Evolutionary conservation across 148 eudicot genomes (phyloP).

Genomic region (Drosera capensis): DNA sequence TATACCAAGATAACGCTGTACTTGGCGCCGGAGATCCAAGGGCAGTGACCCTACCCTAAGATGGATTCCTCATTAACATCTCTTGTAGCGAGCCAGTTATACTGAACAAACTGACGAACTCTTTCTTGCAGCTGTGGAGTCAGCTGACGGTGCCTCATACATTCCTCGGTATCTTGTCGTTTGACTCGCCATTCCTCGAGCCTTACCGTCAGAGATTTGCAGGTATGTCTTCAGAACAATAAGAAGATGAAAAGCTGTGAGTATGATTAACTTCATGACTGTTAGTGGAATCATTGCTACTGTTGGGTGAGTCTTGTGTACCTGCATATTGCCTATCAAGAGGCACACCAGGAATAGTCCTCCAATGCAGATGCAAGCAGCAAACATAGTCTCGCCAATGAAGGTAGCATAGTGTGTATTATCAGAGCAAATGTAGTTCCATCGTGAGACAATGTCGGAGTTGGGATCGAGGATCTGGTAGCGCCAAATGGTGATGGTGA

Average conservation of each 20-base stretch:
- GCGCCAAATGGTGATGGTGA: too few species aligned
- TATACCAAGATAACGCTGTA: slow-evolving; percentile 38
- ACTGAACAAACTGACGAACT: slow-evolving; percentile 58
- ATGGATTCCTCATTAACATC: slow-evolving; percentile 77
- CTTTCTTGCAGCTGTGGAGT: slow-evolving; percentile 64
- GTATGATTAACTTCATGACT: not conserved
- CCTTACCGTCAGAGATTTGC: slow-evolving; percentile 57
- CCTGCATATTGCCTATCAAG: slow-evolving; percentile 90
- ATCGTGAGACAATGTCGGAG: too few species aligned
- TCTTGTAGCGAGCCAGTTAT: slow-evolving; percentile 74
- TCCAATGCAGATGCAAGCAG: slow-evolving; percentile 34
- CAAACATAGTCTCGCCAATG: slow-evolving; percentile 71
- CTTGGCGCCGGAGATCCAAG: slow-evolving; percentile 65
- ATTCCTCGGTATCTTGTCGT: slow-evolving; percentile 74
- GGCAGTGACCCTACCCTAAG: slow-evolving; percentile 48
- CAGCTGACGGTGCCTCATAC: slow-evolving; percentile 90
- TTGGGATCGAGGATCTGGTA: too few species aligned
- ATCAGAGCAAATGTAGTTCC: not conserved
- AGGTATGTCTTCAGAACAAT: slow-evolving; percentile 39
- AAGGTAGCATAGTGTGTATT: slow-evolving; percentile 9
- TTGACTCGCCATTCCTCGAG: slow-evolving; percentile 84
- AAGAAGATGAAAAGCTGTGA: not conserved
- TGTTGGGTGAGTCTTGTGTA: slow-evolving; percentile 1
- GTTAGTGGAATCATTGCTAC: not conserved
- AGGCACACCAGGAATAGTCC: slow-evolving; percentile 65